phyloP scores from a whole-genome alignment of 148 eudicot species.

The Cornus suecica region DNA sequence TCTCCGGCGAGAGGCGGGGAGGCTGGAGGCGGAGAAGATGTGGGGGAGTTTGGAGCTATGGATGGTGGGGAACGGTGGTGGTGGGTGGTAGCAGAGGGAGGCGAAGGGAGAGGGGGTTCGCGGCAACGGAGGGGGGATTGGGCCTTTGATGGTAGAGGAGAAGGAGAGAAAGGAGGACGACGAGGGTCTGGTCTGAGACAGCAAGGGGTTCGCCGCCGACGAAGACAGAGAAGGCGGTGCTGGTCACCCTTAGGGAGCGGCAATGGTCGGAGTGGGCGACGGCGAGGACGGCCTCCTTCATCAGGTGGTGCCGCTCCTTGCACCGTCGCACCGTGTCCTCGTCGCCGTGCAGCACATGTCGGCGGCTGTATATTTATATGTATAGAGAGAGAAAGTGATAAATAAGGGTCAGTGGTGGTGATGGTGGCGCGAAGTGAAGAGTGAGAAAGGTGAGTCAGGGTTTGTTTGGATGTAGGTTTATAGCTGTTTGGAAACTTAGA shows the following conservation, averaged over 20 bases:
- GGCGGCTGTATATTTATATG: no score
- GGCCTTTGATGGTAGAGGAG: slow-evolving; percentile 9
- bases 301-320: slow-evolving; percentile 84
- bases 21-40: slow-evolving; percentile 33
- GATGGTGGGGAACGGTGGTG: slow-evolving; percentile 26
- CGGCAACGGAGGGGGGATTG: slow-evolving; percentile 11
- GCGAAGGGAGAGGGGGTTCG: slow-evolving; percentile 1
- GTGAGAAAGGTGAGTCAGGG: slow-evolving; percentile 8
- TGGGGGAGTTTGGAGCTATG: slow-evolving; percentile 46
- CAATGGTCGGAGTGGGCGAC: slow-evolving; percentile 92
- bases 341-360: slow-evolving; percentile 86
- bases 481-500: no score
- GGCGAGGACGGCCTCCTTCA: slow-evolving; percentile 88
- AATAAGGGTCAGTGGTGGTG: no score
- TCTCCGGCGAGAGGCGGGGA: slow-evolving; percentile 20
- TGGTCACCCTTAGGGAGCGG: slow-evolving; percentile 77
- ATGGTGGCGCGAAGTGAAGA: not conserved
- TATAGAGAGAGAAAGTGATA: not conserved
- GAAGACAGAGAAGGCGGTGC: slow-evolving; percentile 70
- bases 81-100: slow-evolving; percentile 20
- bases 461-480: no score
- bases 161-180: slow-evolving; percentile 46
- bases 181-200: slow-evolving; percentile 71
- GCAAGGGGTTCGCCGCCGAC: slow-evolving; percentile 78
- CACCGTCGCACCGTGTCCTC: slow-evolving; percentile 99